Conservation (phyloP, 495 filamentous ascomycete species). For the Chaetomium tenue region DNA sequence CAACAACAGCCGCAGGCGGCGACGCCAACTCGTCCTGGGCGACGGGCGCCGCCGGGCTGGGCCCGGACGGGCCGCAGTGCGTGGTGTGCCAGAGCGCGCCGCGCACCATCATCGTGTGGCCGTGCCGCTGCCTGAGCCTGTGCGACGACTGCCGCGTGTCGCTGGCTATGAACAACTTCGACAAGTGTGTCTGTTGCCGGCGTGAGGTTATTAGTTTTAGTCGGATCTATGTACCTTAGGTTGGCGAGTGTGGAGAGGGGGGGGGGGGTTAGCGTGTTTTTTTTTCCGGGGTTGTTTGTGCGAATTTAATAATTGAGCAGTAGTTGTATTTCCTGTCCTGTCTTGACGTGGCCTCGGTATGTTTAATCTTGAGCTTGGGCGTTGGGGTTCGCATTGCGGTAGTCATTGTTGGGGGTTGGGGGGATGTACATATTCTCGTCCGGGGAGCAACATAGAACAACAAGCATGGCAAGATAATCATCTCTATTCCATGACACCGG, state of each 20-base stretch:
- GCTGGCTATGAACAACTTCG: conserved; percentile 94
- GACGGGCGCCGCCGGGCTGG: conserved; percentile 67
- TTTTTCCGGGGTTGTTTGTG: neutral
- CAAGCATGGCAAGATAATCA: neutral
- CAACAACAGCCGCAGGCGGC: conserved; percentile 17
- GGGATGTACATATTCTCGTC: neutral
- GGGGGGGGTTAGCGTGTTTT: neutral
- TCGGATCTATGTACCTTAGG: conserved; percentile 76
- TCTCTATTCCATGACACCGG: neutral
- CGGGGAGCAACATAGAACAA: neutral
- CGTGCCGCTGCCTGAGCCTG: conserved; percentile 87
- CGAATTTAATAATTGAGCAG: neutral
- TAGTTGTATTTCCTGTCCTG: neutral
- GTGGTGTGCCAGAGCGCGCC: conserved; percentile 90
- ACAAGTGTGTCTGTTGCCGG: conserved; percentile 90
- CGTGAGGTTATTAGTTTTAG: conserved; percentile 82
- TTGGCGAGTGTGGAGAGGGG: neutral
- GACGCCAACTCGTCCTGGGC: conserved; percentile 53
- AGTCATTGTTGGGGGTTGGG: neutral
- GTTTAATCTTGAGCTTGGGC: neutral
- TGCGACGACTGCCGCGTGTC: conserved; percentile 94
- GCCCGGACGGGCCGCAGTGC: conserved; percentile 75
- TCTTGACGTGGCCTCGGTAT: neutral
- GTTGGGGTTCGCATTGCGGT: neutral
- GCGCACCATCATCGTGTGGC: conserved; percentile 91